These are phyloP conservation scores for Stephanodiscus triporus DNA, from an alignment of 108 stramenopile genomes.

Conservation along the genomic window DNA sequence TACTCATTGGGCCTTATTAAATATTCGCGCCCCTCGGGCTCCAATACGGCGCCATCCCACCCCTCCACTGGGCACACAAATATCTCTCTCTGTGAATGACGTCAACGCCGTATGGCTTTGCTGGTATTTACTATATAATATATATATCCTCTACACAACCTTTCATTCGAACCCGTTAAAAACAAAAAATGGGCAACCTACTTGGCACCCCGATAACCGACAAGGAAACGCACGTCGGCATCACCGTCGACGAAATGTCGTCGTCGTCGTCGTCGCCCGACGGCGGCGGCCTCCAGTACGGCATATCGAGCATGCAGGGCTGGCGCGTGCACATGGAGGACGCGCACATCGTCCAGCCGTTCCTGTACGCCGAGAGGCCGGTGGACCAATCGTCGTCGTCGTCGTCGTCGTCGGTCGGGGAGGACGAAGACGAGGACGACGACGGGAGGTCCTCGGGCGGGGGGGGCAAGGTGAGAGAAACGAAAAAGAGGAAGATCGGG, in stretches of 20 bases:
- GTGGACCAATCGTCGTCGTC: background rate
- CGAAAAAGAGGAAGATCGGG: too few species aligned
- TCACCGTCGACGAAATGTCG: conserved; percentile 11
- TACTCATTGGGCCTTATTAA: too few species aligned
- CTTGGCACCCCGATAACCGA: conserved; percentile 31
- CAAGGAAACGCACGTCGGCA: conserved; percentile 39
- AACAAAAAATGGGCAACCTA: background rate
- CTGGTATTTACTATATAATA: too few species aligned
- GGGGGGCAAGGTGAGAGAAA: too few species aligned
- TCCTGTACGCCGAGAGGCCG: conserved; percentile 42
- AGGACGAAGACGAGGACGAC: background rate
- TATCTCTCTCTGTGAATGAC: too few species aligned
- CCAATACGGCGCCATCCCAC: too few species aligned
- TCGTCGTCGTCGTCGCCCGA: conserved; percentile 6
- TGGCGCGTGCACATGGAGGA: conserved; percentile 93
- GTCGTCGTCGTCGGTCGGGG: background rate
- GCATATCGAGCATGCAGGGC: conserved; percentile 88
- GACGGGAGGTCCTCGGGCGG: too few species aligned
- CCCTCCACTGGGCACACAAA: too few species aligned
- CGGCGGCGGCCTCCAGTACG: conserved; percentile 52
- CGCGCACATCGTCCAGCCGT: conserved; percentile 64
- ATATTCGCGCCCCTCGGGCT: too few species aligned
- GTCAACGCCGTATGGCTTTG: too few species aligned
- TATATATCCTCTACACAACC: too few species aligned
- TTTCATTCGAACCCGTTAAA: too few species aligned